These are phyloP conservation scores for Neonectria magnoliae DNA, from an alignment of 2,329 filamentous ascomycete species.

Conservation along the genomic window DNA sequence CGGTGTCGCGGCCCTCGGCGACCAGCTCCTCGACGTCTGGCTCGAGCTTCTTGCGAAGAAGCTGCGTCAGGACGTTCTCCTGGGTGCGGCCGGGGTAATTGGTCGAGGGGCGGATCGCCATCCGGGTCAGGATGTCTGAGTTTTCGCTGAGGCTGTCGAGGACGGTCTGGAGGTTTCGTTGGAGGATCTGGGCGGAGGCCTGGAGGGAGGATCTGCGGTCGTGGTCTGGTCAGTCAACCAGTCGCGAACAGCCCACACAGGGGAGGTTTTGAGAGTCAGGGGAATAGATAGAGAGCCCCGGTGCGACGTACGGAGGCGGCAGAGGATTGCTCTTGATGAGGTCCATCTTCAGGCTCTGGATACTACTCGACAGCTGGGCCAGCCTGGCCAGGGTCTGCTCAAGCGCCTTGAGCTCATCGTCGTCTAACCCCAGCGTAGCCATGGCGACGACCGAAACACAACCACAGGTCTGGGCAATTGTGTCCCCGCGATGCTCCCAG, in stretches of 20 bases:
- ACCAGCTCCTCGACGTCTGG: slow-evolving; percentile 80
- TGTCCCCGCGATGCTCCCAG: not conserved
- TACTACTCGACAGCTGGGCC: slow-evolving; percentile 73
- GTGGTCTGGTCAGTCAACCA: slow-evolving; percentile 11
- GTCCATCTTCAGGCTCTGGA: slow-evolving; percentile 70
- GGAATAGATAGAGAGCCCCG: not conserved
- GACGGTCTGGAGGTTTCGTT: slow-evolving; percentile 74
- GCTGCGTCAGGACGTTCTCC: slow-evolving; percentile 70
- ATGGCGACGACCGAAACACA: slow-evolving; percentile 37
- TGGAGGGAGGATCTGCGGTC: slow-evolving; percentile 72
- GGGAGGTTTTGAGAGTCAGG: not conserved
- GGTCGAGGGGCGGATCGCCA: slow-evolving; percentile 80
- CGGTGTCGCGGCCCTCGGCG: slow-evolving; percentile 66
- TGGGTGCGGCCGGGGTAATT: slow-evolving; percentile 78
- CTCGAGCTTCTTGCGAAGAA: slow-evolving; percentile 86
- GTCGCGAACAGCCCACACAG: slow-evolving; percentile 5
- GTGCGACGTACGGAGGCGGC: slow-evolving; percentile 67
- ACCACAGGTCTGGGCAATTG: not conserved
- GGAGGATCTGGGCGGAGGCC: slow-evolving; percentile 76
- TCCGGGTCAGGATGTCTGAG: slow-evolving; percentile 71
- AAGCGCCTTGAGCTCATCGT: slow-evolving; percentile 73
- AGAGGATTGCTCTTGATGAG: slow-evolving; percentile 72
- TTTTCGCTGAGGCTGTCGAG: slow-evolving; percentile 73
- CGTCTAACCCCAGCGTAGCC: slow-evolving; percentile 60
- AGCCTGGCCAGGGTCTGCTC: slow-evolving; percentile 77